Base-by-base conservation (phyloP, 176 grass and related monocot genomes). In the Alloteropsis semialata region DNA sequence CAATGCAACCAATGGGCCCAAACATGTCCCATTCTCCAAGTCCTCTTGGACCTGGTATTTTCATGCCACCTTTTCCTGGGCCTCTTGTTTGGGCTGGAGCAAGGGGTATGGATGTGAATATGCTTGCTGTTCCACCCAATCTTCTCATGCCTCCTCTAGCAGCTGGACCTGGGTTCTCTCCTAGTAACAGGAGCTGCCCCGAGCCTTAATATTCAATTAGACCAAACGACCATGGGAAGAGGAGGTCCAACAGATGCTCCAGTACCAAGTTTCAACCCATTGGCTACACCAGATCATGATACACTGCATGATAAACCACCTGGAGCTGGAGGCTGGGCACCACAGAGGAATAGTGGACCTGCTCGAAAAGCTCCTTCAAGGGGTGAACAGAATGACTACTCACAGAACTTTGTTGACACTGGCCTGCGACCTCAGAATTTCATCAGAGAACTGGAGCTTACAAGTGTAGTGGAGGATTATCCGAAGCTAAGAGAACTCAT, bases 341-440 rank as follows among this genome's bases (percentile, higher is more conserved):
- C 87, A 49, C 84, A 84, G 75, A 95, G 96, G 86, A 91, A 86
- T 43, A 87, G 84, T 74, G 96, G 88, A 41, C 87, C 87, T 14
- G 84, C 64, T 88, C 89, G 95, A 72, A 98, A 98, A 90, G 96
- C 92, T 85, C 96, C 96, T 72, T 98, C 96, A 80, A 93, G 96
- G 81, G 96, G 92, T 36, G 96, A 95, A 61, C 96, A 98, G n/a
- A 98, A 98, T 91, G 96, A 98, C 84, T 98, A 98, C 84, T 98
- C 96, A 25, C 96, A 98, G 33, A 98, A 98, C 76, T 98, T 93
- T 87, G 92, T 98, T 19, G 96, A 98, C 75, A 93, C 92, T 73
- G 96, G 96, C 61, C 93, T 95, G 92, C 77, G 92, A 61, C 91
- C 92, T 63, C 96, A 98, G 84, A 95, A 98, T 88, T 98, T 98